Evolutionary conservation across 176 grass and related monocot species (phyloP).

Genomic region (Rhynchospora breviuscula): DNA sequence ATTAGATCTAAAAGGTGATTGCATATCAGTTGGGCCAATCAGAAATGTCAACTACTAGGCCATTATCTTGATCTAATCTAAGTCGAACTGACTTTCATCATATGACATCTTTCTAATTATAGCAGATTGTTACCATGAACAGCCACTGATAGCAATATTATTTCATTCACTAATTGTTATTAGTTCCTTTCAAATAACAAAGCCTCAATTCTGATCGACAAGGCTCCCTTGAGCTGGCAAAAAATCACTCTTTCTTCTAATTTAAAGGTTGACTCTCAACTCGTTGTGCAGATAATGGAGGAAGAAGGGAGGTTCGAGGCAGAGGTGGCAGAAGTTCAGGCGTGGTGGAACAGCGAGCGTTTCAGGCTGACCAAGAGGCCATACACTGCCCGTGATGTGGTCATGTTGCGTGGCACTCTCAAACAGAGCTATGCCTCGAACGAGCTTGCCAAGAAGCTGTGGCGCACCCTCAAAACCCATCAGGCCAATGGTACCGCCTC

Average conservation of each 20-base stretch:
- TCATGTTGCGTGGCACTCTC: slow-evolving; percentile 80
- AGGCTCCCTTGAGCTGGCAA: background rate
- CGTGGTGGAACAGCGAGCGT: slow-evolving; percentile 74
- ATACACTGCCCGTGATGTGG: slow-evolving; percentile 68
- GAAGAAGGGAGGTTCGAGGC: slow-evolving; percentile 88
- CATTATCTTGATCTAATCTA: background rate
- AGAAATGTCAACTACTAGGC: background rate
- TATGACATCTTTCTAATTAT: background rate
- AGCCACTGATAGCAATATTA: background rate
- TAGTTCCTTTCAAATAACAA: background rate
- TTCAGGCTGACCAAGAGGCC: slow-evolving; percentile 72
- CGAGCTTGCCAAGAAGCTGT: slow-evolving; percentile 75
- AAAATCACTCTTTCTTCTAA: background rate
- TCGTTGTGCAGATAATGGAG: slow-evolving; percentile 58
- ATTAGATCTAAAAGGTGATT: background rate
- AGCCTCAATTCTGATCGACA: background rate
- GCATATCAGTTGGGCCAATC: too few species aligned
- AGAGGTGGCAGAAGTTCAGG: slow-evolving; percentile 66
- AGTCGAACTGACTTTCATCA: background rate
- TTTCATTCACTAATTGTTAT: background rate
- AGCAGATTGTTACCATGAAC: background rate
- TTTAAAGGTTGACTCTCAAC: background rate
- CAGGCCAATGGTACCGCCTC: slow-evolving; percentile 72
- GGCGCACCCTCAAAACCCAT: slow-evolving; percentile 69
- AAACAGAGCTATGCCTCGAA: slow-evolving; percentile 80